Evolutionary conservation across 441 rosid species (phyloP), one percentile per base, ranked within the genome.

Genomic region (Biscutella laevigata): DNA sequence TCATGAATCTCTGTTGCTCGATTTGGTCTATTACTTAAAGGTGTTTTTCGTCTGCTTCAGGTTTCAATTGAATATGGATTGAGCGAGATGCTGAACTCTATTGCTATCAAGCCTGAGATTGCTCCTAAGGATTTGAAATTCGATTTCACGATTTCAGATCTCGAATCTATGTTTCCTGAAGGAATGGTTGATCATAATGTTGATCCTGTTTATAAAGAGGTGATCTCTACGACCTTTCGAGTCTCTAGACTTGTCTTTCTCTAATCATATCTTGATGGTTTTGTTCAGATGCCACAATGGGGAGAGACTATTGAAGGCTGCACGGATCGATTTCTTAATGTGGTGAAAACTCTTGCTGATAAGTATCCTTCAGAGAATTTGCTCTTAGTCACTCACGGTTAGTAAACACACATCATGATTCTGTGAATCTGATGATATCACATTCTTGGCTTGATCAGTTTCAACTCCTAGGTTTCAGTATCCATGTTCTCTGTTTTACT

Each of bases 301-400:
- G 91, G 69, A 57, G 98, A 92, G 71, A 62, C 79, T 1, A 69
- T 69, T n/a, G 29, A 3, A 37, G 71, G 40, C 4, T 66, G 91
- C 10, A 74, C 84, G 59, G 54, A 50, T 13, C 70, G 95, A 46
- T 92, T 77, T 70, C 73, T 62, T 34, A 64, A 62, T 13, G 59
- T 77, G 12, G 59, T 92, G 0, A 76, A 55, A 53, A 72, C 81
- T 1, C 91, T 88, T 10, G 86, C 94, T 0, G 83, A 88, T 75
- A 79, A 69, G 64, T 86, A 80, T 78, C 95, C 96, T 52, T 66
- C 66, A 2, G 96, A 92, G 55, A 88, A 92, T 62, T 68, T 92
- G 81, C 79, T 92, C 59, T 75, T 92, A 30, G 87, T 92, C 64
- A 82, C 98, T 16, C 98, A 86, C 51, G 96, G n/a, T n/a, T n/a